phyloP scores from a whole-genome alignment of 331 rosid genomes.

The Quercus tomentella region DNA sequence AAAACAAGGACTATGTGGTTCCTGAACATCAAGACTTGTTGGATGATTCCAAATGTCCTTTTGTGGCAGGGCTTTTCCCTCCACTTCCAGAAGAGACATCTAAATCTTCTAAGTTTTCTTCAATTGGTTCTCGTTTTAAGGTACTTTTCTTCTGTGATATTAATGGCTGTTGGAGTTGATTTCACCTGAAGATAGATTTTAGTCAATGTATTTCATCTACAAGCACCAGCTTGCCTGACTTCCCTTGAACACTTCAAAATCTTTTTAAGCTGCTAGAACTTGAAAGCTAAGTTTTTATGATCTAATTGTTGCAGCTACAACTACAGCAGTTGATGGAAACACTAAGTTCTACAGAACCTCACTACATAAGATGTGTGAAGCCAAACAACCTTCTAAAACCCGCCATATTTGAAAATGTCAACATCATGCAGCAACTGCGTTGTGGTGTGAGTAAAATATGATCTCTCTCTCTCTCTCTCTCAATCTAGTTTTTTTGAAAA shows the following conservation, averaged over 20 bases:
- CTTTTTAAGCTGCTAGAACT: conserved; percentile 24
- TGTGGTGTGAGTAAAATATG: conserved; percentile 83
- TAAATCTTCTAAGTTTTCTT: conserved; percentile 95
- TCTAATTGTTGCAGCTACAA: conserved; percentile 78
- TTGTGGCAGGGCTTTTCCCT: conserved; percentile 98
- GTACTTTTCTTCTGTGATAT: conserved; percentile 30
- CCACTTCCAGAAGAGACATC: conserved; percentile 84
- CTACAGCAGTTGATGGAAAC: conserved; percentile 87
- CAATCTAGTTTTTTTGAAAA: conserved; percentile 14
- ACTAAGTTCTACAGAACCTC: conserved; percentile 92
- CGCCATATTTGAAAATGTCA: conserved; percentile 86
- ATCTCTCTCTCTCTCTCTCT: conserved; percentile 25
- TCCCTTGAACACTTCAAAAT: conserved; percentile 18
- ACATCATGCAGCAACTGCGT: conserved; percentile 97
- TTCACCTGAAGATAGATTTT: neutral
- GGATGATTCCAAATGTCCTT: conserved; percentile 78
- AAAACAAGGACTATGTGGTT: conserved; percentile 98
- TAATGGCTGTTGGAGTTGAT: neutral
- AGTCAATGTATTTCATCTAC: conserved; percentile 13
- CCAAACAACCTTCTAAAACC: conserved; percentile 98
- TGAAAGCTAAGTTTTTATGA: conserved; percentile 22
- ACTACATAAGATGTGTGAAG: conserved; percentile 95
- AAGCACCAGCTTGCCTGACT: conserved; percentile 7
- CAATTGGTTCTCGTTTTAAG: conserved; percentile 99
- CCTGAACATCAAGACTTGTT: conserved; percentile 95